phyloP scores from a whole-genome alignment of 73 alveolate genomes.

The Paramecium caudatum region DNA sequence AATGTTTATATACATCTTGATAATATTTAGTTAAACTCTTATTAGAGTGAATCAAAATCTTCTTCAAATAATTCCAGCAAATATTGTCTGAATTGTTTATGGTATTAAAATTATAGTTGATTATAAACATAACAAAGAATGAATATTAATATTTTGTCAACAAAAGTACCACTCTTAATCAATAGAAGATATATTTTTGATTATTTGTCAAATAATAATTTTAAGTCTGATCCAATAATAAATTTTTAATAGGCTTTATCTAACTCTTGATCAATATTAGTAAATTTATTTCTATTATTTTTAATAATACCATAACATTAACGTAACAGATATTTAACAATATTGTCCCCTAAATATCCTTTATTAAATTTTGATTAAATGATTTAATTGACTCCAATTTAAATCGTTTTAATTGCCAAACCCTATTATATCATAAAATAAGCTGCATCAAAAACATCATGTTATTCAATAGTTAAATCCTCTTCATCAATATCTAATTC shows the following conservation, averaged over 20 bases:
- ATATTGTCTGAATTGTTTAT: not conserved
- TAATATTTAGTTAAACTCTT: not conserved
- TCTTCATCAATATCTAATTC: not conserved
- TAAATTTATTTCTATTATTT: not conserved
- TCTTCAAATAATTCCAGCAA: not conserved
- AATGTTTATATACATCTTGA: not conserved
- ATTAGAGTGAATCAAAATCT: not conserved
- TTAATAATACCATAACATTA: not conserved
- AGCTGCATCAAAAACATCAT: not conserved
- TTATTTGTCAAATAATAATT: not conserved
- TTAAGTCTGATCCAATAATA: not conserved
- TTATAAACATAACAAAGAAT: not conserved
- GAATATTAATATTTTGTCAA: not conserved
- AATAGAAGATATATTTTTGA: not conserved
- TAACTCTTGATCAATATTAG: not conserved
- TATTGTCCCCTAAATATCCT: not conserved
- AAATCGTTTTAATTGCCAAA: not conserved
- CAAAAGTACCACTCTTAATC: not conserved
- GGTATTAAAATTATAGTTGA: not conserved
- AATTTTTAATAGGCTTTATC: conserved; percentile 1
- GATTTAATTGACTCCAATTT: not conserved
- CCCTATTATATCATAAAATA: not conserved
- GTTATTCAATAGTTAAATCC: not conserved
- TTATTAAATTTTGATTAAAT: not conserved
- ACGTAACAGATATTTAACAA: not conserved